Evolutionary conservation across 352 stramenopile genomes (phyloP), one percentile per base, ranked within the genome.

Genomic region (Vaucheria bursata): DNA sequence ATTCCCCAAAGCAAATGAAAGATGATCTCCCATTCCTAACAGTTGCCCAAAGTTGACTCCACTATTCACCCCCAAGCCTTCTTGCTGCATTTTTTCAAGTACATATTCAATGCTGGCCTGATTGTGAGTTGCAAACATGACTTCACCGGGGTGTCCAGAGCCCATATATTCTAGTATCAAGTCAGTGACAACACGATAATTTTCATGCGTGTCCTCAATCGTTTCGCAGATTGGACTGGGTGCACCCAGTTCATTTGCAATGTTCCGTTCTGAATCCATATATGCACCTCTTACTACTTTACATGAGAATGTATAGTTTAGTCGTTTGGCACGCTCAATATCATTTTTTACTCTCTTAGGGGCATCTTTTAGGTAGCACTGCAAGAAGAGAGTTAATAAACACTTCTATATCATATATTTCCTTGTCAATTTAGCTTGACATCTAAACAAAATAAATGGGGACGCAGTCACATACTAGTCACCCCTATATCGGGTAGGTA

Each of bases 91-190:
- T 39, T 91, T 81, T 25, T 88, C 73, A 59, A 98, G 89, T n/a
- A 94, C 94, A 70, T 89, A 90, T 80, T 96, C 88, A 70, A 98
- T 93, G 71, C 90, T 97, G 1, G 89, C 78, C 81, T 98, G 89
- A 85, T 98, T 98, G 88, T 99, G 95, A 29, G 93, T 95, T n/a
- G 94, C 94, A 73, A 98, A 89, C 94, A 99, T 98, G 50, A 98
- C 90, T 79, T 97, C 95, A 66, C 92, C 87, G 70, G 91, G 86
- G 79, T 88, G 79, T 65, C 85, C 66, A 1, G 36, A 45, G 29
- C 66, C 78, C 37, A 87, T 84, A 52, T 89, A 64, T 5, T 88
- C 84, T 3, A 98, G 85, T 8, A 97, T 82, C 80, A 93, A 91
- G n/a, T 91, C 85, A 12, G 98, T 88, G 39, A 90, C 84, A 31